Evolutionary conservation across 768 basidiomycete species (phyloP), one percentile per base, ranked within the genome.

Genomic region (Coprinopsis cinerea): DNA sequence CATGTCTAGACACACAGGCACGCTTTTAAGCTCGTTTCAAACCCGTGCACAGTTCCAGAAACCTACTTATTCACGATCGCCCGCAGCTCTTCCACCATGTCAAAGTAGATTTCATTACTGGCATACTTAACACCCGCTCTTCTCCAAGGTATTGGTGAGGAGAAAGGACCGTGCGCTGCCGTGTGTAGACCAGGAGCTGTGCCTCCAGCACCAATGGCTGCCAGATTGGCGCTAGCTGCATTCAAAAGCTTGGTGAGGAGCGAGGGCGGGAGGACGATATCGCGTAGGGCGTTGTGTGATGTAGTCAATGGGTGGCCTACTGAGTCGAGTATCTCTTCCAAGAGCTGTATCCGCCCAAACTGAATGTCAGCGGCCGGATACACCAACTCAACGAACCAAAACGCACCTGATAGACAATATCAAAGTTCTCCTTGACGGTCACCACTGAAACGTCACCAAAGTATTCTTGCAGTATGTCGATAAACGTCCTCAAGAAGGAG

Each of bases 271-370:
- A 96, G 76, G 5, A 98, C 91, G 53, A 98, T 94, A 59, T 98
- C 94, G 22, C 91, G 83, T 1, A 98, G 74, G 17, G 90, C 85
- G 59, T 91, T 94, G 2, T 85, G 76, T 49, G 91, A 90, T 2
- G 92, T 98, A 4, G 93, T 96, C 30, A 94, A 72, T 0, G 93
- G 93, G 61, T 93, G 85, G 0, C 94, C 93, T 10, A 91, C 88
- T 7, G 92, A 83, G 61, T 95, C 93, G 23, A 98, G 70, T n/a
- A 90, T 93, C 67, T 98, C 94, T 68, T 95, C 94, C 25, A 96
- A 76, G 15, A 98, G 79, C 89, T 94, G 27, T 32, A 17, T 20
- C 6, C 56, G 43, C 1, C 10, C 39, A 37, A 14, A 39, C 26
- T 25, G 25, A 39, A 48, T 49, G 49, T 30, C 48, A 43, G 49